Evolutionary conservation across 306 rosid species (phyloP).

Genomic region (Sphenostylis stenocarpa): DNA sequence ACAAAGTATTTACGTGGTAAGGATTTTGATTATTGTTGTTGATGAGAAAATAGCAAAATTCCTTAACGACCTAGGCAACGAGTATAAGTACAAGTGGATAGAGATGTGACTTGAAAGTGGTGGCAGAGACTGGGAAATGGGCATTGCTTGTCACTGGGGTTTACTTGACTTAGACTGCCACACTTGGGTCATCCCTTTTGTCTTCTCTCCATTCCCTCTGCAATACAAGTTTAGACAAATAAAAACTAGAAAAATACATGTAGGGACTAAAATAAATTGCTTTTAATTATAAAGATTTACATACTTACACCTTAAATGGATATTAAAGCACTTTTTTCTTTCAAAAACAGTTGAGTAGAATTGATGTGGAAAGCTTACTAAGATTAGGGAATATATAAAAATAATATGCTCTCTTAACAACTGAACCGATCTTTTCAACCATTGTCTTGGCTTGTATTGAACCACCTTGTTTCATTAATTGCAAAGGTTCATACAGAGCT

Average conservation of each 20-base stretch:
- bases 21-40: too few species aligned
- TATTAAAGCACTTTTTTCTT: too few species aligned
- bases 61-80: background rate
- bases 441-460: background rate
- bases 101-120: background rate
- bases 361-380: too few species aligned
- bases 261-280: too few species aligned
- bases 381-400: too few species aligned
- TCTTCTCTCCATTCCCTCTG: background rate
- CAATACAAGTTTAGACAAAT: too few species aligned
- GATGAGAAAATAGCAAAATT: background rate
- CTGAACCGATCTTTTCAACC: background rate
- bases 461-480: background rate
- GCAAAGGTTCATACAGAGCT: background rate
- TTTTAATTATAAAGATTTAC: too few species aligned
- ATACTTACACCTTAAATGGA: too few species aligned
- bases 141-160: slow-evolving; percentile 13
- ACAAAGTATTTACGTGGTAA: too few species aligned
- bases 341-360: too few species aligned
- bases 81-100: background rate
- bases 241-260: too few species aligned
- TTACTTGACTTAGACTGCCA: slow-evolving; percentile 26
- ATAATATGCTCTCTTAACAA: too few species aligned
- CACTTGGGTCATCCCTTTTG: slow-evolving; percentile 34
- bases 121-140: background rate